Evolutionary conservation across 163 green algal species (phyloP), one percentile per base, ranked within the genome.

Genomic region (Scenedesmus sp.): DNA sequence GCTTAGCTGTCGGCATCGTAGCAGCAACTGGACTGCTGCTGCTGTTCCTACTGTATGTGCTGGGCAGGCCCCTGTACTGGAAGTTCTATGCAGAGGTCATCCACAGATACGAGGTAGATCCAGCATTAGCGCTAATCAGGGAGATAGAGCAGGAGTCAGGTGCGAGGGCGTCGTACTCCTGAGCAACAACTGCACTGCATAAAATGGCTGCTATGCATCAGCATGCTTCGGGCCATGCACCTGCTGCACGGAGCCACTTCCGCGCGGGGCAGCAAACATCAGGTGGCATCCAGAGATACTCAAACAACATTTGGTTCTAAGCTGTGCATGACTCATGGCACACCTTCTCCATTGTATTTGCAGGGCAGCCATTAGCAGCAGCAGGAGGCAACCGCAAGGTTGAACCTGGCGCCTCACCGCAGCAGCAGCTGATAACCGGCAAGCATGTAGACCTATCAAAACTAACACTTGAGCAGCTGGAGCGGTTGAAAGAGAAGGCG

Each of bases 41-140:
- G 37, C 61, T 89, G 18, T 78, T 85, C 5, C 46, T 86, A 1
- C 76, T 92, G 9, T 92, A 91, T 24, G 86, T 91, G 42, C 43
- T 93, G 0, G 90, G 87, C 18, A 68, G 91, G 43, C 90, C 92
- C 12, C 22, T 91, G 3, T 93, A 93, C 68, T 92, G 87, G 90
- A 87, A 88, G 30, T 82, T 87, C 6, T 93, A 94, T 37, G 91
- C 92, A 16, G 92, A 94, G 6, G 76, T 94, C 0, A 79, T 92
- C 6, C 92, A 94, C 59, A 85, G 87, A n/a, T 94, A 92, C 53
- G 92, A 93, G 79, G 84, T 87, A 5, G 90, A 94, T 49, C 86
- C 92, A 15, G 88, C 92, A 51, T 49, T 91, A 42, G 81, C 81
- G 18, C 35, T 90, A 30, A 90, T 90, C 30, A 37, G 40, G 30